Evolutionary conservation across 2,329 filamentous ascomycete genomes (phyloP).

Genomic region (Trichocomaceae sp.): DNA sequence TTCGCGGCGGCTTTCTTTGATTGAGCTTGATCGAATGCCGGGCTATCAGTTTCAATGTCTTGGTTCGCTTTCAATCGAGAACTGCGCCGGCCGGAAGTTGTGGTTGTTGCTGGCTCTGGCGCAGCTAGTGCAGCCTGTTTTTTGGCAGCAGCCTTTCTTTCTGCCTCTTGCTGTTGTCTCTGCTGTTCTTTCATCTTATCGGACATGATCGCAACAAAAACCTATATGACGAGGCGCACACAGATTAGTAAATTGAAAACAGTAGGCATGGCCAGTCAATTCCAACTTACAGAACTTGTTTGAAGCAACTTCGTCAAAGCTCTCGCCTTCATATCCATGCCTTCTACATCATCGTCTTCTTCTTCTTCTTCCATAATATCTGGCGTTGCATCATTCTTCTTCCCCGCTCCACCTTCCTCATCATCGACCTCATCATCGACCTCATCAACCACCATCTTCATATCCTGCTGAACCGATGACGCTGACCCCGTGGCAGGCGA

Average conservation of each 20-base stretch:
- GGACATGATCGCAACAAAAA: conserved; percentile 45
- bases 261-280: not conserved
- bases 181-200: conserved; percentile 43
- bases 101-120: conserved; percentile 17
- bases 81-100: conserved; percentile 20
- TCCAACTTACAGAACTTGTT: conserved; percentile 36
- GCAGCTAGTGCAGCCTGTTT: conserved; percentile 23
- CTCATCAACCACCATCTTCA: conserved; percentile 8
- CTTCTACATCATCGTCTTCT: conserved; percentile 23
- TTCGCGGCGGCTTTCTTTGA: conserved; percentile 18
- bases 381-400: not conserved
- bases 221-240: conserved; percentile 21
- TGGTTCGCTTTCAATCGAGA: conserved; percentile 25
- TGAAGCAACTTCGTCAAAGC: conserved; percentile 41
- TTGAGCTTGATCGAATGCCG: conserved; percentile 9
- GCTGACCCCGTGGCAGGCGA: conserved; percentile 20
- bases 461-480: not conserved
- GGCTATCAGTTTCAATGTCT: conserved; percentile 14
- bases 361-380: conserved; percentile 3
- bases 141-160: conserved; percentile 32
- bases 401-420: not conserved
- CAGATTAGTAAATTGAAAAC: not conserved
- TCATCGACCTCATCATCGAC: not conserved
- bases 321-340: conserved; percentile 39
- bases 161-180: conserved; percentile 40